Evolutionary conservation across 2,329 filamentous ascomycete genomes (phyloP).

Genomic region (Thelonectria blattea): DNA sequence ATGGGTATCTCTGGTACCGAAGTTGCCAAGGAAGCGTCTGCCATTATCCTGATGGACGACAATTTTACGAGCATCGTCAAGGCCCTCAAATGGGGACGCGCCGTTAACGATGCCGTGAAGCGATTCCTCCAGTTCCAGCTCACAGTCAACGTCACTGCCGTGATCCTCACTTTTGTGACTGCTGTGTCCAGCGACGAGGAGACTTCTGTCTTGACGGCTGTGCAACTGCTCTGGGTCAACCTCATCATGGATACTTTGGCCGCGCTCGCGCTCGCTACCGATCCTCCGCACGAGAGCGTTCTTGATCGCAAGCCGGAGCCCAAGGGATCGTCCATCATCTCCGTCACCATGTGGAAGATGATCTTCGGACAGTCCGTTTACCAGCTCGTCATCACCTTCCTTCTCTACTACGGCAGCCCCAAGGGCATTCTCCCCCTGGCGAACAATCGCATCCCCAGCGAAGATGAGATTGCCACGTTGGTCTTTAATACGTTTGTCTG

Average conservation of each 20-base stretch:
- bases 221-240: conserved; percentile 95
- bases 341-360: conserved; percentile 98
- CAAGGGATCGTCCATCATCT: conserved; percentile 70
- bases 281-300: conserved; percentile 83
- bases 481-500: conserved; percentile 99
- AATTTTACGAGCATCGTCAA: conserved; percentile 89
- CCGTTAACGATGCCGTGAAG: conserved; percentile 79
- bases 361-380: conserved; percentile 92
- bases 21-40: conserved; percentile 83
- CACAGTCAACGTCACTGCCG: conserved; percentile 91
- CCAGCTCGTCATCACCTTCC: conserved; percentile 79
- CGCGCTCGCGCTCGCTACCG: conserved; percentile 85
- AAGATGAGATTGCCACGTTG: conserved; percentile 71
- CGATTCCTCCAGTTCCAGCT: conserved; percentile 80
- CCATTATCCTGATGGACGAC: conserved; percentile 87
- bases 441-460: conserved; percentile 51
- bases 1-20: conserved; percentile 87
- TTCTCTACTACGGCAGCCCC: conserved; percentile 78
- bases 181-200: conserved; percentile 75
- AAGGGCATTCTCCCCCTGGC: conserved; percentile 49
- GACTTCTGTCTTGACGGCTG: conserved; percentile 80
- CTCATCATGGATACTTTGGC: conserved; percentile 97
- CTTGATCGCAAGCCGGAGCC: conserved; percentile 75
- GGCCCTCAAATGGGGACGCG: conserved; percentile 80
- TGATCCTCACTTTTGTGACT: conserved; percentile 85